phyloP scores from a whole-genome alignment of 371 early-diverging fungal genomes.

The Rhizopus stolonifer region DNA sequence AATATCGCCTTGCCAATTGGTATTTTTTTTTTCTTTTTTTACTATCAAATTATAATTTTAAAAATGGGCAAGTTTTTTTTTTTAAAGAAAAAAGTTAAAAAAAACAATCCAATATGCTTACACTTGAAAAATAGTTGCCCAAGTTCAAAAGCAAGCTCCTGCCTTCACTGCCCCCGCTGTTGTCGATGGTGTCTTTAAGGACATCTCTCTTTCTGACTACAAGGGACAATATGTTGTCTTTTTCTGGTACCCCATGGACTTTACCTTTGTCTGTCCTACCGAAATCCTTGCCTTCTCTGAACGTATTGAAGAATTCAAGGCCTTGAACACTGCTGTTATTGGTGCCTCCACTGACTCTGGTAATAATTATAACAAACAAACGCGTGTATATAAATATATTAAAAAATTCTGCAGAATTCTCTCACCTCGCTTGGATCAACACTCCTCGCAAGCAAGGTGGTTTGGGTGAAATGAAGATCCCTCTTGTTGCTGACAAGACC shows the following conservation, averaged over 20 bases:
- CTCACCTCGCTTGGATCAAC: constrained; percentile 65
- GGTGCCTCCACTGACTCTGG: constrained; percentile 53
- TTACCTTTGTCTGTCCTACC: constrained; percentile 69
- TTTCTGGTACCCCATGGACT: constrained; percentile 52
- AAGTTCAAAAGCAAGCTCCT: constrained; percentile 64
- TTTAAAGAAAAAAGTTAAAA: too few species aligned
- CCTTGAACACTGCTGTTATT: constrained; percentile 56
- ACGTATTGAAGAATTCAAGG: constrained; percentile 63
- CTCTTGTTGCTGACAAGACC: constrained; percentile 71
- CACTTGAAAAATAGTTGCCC: constrained; percentile 41
- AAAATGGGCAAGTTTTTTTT: too few species aligned
- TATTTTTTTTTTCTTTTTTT: too few species aligned
- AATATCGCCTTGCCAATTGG: too few species aligned
- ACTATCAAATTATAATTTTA: too few species aligned
- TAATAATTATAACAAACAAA: constrained; percentile 7
- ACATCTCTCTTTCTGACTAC: constrained; percentile 83
- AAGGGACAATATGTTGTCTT: constrained; percentile 70
- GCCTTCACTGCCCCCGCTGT: constrained; percentile 77
- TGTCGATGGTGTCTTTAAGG: constrained; percentile 74
- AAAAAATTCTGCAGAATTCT: constrained; percentile 30
- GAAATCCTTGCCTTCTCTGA: constrained; percentile 73
- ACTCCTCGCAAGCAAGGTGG: constrained; percentile 77
- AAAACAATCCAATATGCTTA: too few species aligned
- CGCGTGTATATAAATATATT: too few species aligned
- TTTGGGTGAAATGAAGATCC: constrained; percentile 72